phyloP scores from a whole-genome alignment of 805 yeast genomes.

The Candida nemodendra region DNA sequence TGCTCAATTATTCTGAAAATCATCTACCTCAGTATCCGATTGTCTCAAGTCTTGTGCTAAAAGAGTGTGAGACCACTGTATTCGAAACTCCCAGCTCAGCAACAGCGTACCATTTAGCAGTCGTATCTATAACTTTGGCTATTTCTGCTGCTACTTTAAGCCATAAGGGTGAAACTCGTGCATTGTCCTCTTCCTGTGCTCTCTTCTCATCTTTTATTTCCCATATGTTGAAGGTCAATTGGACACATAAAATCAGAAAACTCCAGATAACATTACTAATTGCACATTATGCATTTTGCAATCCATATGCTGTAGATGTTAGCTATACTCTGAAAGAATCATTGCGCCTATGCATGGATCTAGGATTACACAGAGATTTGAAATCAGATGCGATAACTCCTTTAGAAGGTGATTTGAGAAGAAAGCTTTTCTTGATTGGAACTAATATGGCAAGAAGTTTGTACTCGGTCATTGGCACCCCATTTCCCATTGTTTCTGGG shows the following conservation, averaged over 20 bases:
- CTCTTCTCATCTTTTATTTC: constrained; percentile 11
- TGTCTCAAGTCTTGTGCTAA: constrained; percentile 5
- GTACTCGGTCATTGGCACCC: constrained; percentile 4
- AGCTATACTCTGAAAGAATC: constrained; percentile 10
- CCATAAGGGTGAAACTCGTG: constrained; percentile 13
- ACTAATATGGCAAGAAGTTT: constrained; percentile 13
- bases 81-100: constrained; percentile 2
- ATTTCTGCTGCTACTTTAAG: constrained; percentile 15
- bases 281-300: constrained; percentile 15
- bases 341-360: constrained; percentile 10
- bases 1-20: constrained; percentile 11
- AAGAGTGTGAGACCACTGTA: not conserved
- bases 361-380: constrained; percentile 15
- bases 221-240: constrained; percentile 4
- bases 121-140: constrained; percentile 12
- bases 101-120: constrained; percentile 7
- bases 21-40: constrained; percentile 16
- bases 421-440: constrained; percentile 9
- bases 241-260: constrained; percentile 10
- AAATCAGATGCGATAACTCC: constrained; percentile 7
- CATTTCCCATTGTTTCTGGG: constrained; percentile 10
- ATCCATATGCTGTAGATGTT: constrained; percentile 17
- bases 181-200: constrained; percentile 15
- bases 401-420: constrained; percentile 10
- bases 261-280: constrained; percentile 9